Conservation (phyloP, 805 yeast species). For the Lachancea lanzarotensis region DNA sequence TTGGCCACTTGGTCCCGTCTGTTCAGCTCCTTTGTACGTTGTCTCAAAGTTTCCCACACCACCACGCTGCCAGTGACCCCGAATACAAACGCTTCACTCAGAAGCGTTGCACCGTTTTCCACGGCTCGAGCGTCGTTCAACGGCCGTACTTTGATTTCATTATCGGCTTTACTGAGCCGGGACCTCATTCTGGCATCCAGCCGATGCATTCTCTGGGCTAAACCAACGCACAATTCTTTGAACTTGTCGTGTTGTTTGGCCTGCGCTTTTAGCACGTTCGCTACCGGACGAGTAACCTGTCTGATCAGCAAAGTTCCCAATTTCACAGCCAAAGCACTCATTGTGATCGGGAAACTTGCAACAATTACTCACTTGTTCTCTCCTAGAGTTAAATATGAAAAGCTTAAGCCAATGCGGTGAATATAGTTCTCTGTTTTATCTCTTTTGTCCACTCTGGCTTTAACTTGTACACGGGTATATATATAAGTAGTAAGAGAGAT, state of each 20-base stretch:
- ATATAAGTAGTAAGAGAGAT: too few species aligned
- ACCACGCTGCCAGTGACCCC: constrained; percentile 74
- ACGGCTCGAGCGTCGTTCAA: constrained; percentile 76
- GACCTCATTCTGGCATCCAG: constrained; percentile 58
- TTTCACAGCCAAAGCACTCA: constrained; percentile 15
- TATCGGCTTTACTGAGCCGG: constrained; percentile 37
- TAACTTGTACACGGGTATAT: not conserved
- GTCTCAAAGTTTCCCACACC: constrained; percentile 62
- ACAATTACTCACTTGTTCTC: too few species aligned
- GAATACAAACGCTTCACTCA: constrained; percentile 72
- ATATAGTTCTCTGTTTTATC: too few species aligned
- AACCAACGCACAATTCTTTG: constrained; percentile 51
- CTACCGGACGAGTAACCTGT: constrained; percentile 19
- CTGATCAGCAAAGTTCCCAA: constrained; percentile 12
- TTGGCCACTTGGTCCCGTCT: constrained; percentile 64
- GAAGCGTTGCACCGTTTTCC: constrained; percentile 72
- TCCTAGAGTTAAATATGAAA: too few species aligned
- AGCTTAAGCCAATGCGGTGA: too few species aligned
- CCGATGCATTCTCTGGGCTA: constrained; percentile 68
- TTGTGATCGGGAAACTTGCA: too few species aligned
- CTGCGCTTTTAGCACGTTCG: constrained; percentile 59
- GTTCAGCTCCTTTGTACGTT: constrained; percentile 53
- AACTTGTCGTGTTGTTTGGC: constrained; percentile 68
- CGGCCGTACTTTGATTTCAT: constrained; percentile 53
- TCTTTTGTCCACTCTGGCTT: not conserved